Evolutionary conservation across 2,329 filamentous ascomycete species (phyloP), one percentile per base, ranked within the genome.

Genomic region (Phialocephala subalpina): DNA sequence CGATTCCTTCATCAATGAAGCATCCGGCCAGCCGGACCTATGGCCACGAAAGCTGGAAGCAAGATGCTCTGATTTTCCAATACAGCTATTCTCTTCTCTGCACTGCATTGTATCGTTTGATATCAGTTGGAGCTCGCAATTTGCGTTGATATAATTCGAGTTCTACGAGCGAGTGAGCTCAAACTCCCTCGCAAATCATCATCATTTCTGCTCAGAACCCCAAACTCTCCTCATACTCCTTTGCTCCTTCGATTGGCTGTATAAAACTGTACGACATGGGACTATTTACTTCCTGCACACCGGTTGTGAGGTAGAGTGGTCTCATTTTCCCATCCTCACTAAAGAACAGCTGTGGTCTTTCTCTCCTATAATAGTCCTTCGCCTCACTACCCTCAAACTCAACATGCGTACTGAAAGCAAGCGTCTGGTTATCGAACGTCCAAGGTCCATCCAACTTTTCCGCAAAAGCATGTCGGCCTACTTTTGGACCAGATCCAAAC

Each of bases 281-380:
- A 25, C 58, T 55, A 14, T 49, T 49, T 49, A 78, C 74, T 65
- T 80, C 78, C 65, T 84, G 82, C 49, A 85, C 82, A 0, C 83
- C 83, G 38, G 78, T 84, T 1, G 80, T 74, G 65, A 85, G 58
- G 61, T 83, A 83, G 49, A 85, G 66, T 2, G 83, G 82, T 16
- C 77, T 82, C 76, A 82, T 76, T n/a, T 78, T 63, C 0, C 80
- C 79, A 64, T 84, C 82, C 1, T 78, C 73, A 63, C 81, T 83
- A 20, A 84, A 84, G 60, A 80, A 82, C 5, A 85, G 57, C 75
- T 84, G 83, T 0, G 83, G 82, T 1, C 83, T 73, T 68, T 85
- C 83, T 14, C 83, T 72, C 1, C 83, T 76, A 59, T 81, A 80
- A 40, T 80, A 82, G 3, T 77, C 74, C 52, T 77, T 74, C 27